phyloP scores from a whole-genome alignment of 1,284 basidiomycete genomes.

The Ceratobasidium sp. region DNA sequence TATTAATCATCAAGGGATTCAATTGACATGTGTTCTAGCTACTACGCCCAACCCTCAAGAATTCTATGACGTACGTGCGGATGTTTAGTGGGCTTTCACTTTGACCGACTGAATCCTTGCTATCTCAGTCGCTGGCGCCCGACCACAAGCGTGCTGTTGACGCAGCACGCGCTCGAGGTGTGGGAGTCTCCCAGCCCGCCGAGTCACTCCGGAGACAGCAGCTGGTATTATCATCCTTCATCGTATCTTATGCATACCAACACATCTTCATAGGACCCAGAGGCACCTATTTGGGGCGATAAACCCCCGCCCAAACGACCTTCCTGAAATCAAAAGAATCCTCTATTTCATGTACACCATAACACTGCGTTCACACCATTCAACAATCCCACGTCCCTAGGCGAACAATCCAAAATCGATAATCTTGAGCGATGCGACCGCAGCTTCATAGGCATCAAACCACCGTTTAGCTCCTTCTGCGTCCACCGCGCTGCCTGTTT shows the following conservation, averaged over 20 bases:
- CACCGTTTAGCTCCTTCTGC: conserved; percentile 43
- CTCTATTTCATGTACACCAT: background rate
- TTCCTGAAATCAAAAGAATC: background rate
- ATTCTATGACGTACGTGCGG: conserved; percentile 37
- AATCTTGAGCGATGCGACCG: conserved; percentile 69
- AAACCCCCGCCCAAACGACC: conserved; percentile 3
- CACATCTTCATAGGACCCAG: conserved; percentile 7
- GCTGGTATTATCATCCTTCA: background rate
- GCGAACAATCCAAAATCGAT: conserved; percentile 76
- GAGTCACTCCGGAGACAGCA: conserved; percentile 22
- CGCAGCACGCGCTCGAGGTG: conserved; percentile 22
- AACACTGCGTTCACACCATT: conserved; percentile 41
- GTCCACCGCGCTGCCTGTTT: conserved; percentile 50
- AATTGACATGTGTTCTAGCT: conserved; percentile 14
- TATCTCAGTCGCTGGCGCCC: conserved; percentile 36
- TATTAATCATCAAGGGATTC: conserved; percentile 15
- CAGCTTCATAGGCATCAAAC: conserved; percentile 59
- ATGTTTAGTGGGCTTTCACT: background rate
- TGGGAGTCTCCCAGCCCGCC: conserved; percentile 11
- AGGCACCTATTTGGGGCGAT: conserved; percentile 19
- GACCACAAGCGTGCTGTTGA: conserved; percentile 41
- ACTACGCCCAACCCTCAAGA: conserved; percentile 40
- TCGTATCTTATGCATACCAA: background rate
- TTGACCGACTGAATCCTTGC: background rate
- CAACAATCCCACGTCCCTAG: conserved; percentile 50